A percentile compares a stretch with the other conserved stretches of the same genome.
phyloP scores from a whole-genome alignment of 352 stramenopile species.

The Thraustochytrium striatum region DNA sequence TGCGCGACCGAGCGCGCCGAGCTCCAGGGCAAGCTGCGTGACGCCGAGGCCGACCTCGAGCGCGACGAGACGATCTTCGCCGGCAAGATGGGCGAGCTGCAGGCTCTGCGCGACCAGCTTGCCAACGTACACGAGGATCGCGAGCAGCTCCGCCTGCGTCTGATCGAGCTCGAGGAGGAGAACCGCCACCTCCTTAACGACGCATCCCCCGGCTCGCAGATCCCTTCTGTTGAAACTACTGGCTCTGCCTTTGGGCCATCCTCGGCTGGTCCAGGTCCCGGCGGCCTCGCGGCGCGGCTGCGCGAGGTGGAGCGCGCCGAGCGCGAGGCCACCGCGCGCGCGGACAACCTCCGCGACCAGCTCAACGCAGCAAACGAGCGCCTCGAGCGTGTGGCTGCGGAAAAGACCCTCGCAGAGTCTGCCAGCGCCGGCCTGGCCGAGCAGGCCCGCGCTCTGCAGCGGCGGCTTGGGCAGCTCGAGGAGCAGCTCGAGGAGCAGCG shows the following conservation, averaged over 20 bases:
- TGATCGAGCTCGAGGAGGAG: slow-evolving; percentile 24
- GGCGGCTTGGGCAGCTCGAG: neutral
- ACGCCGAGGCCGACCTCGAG: slow-evolving; percentile 22
- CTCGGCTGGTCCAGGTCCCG: neutral
- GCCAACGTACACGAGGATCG: neutral
- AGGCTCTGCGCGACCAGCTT: neutral
- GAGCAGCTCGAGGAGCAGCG: neutral
- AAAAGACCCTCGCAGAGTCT: neutral
- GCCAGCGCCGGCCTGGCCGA: neutral
- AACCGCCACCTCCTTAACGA: slow-evolving; percentile 16
- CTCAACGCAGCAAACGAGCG: neutral
- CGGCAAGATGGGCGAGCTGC: slow-evolving; percentile 32
- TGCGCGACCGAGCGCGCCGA: neutral
- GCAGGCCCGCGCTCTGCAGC: neutral
- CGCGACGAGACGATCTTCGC: slow-evolving; percentile 42
- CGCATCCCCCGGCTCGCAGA: neutral
- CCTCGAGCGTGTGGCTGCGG: neutral
- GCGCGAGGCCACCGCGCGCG: no score
- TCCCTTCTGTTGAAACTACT: neutral
- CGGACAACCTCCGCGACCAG: neutral
- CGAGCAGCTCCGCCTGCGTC: neutral
- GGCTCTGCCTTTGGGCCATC: neutral
- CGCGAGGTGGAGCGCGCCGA: no score
- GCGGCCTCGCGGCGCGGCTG: no score
- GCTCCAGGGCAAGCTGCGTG: neutral